These are phyloP conservation scores for Dryas alaskensis DNA, from an alignment of 306 rosid species.

Conservation along the genomic window DNA sequence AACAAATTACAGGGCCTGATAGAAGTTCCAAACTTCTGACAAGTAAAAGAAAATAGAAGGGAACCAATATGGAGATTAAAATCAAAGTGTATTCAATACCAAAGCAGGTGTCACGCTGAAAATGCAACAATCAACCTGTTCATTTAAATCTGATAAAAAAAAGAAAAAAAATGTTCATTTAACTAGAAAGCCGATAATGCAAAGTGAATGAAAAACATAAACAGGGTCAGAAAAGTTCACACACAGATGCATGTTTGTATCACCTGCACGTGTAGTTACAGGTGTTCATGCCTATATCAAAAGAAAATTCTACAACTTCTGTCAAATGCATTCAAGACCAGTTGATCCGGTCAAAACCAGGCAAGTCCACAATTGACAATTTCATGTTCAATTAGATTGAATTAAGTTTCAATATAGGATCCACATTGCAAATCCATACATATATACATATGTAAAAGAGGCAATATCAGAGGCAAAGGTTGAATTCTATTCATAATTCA, in stretches of 20 bases:
- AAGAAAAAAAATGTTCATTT: background rate
- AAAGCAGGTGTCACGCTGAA: background rate
- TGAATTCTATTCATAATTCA: background rate
- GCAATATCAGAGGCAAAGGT: background rate
- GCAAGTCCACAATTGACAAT: background rate
- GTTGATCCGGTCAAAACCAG: background rate
- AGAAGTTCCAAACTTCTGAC: background rate
- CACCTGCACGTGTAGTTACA: background rate
- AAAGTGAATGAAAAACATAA: background rate
- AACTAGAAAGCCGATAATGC: background rate
- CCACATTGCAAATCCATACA: background rate
- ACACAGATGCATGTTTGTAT: background rate
- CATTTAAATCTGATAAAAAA: background rate
- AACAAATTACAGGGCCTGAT: background rate
- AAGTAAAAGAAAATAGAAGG: background rate
- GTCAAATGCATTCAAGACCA: background rate
- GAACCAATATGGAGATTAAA: background rate
- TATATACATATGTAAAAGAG: background rate
- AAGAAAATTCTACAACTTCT: background rate
- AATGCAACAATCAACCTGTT: background rate
- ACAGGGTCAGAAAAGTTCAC: background rate
- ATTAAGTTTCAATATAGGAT: background rate
- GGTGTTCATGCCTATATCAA: background rate
- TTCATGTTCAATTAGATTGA: background rate
- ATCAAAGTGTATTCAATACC: background rate